A percentile compares a stretch with the other conserved stretches of the same genome.
phyloP scores from a whole-genome alignment of 2,329 filamentous ascomycete genomes.

The Parastagonospora nodorum region DNA sequence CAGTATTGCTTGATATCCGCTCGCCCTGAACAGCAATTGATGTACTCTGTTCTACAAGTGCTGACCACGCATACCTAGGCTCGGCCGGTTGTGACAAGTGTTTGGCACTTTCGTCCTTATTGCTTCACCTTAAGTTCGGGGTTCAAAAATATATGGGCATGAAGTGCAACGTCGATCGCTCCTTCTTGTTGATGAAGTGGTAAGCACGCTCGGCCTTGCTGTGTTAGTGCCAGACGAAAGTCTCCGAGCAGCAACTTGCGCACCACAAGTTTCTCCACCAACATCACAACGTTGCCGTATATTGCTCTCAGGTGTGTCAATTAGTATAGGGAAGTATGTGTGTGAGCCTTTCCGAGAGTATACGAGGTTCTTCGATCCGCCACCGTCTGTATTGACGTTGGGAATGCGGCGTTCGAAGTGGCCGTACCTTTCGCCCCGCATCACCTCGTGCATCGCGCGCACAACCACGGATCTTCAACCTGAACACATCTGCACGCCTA shows the following conservation, averaged over 20 bases:
- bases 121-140: conserved; percentile 1
- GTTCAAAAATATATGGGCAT: background rate
- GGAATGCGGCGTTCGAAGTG: no score
- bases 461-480: background rate
- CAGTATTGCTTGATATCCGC: background rate
- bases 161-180: background rate
- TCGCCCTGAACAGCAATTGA: background rate
- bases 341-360: no score
- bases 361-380: no score
- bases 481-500: background rate
- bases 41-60: background rate
- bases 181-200: background rate
- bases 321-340: no score
- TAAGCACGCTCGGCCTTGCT: background rate
- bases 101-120: background rate
- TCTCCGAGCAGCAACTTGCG: background rate
- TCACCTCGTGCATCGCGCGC: background rate
- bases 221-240: no score
- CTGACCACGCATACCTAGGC: background rate
- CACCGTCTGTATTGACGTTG: no score
- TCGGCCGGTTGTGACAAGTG: background rate
- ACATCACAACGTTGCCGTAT: background rate
- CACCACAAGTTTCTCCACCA: background rate
- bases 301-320: no score
- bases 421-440: background rate